A percentile compares a stretch with the other conserved stretches of the same genome.
Evolutionary conservation across 805 yeast species (phyloP).

Genomic region (Sungouiozyma ichnusensis): DNA sequence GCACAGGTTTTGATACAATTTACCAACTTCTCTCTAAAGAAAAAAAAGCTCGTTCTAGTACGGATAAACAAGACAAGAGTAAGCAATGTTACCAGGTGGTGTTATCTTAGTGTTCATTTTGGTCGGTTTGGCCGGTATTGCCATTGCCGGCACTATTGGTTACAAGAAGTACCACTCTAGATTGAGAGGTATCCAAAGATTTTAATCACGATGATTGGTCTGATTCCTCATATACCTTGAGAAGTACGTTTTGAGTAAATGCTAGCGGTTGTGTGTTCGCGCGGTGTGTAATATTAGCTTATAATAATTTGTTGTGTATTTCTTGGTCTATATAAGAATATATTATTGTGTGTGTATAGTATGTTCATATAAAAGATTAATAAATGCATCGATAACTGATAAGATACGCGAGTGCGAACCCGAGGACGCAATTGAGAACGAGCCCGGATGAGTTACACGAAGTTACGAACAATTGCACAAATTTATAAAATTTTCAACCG

Average conservation of each 20-base stretch:
- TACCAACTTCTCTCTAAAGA: too few species aligned
- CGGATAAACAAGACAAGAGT: conserved; percentile 2
- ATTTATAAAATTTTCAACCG: conserved; percentile 1
- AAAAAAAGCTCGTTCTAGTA: too few species aligned
- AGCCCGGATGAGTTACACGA: neutral
- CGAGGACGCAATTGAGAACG: too few species aligned
- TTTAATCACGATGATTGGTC: conserved; percentile 10
- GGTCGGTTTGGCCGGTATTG: conserved; percentile 28
- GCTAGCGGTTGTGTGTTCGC: too few species aligned
- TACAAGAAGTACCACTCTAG: conserved; percentile 29
- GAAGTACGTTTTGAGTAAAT: neutral
- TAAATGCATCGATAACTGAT: too few species aligned
- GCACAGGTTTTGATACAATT: too few species aligned
- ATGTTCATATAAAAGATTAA: neutral
- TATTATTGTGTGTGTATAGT: neutral
- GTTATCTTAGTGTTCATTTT: conserved; percentile 56
- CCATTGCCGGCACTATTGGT: conserved; percentile 21
- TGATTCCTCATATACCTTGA: neutral
- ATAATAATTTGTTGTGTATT: too few species aligned
- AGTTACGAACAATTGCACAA: neutral
- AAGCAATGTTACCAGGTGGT: conserved; percentile 58
- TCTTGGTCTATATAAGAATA: too few species aligned
- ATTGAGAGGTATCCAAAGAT: conserved; percentile 32
- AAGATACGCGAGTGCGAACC: too few species aligned
- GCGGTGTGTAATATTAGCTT: neutral